A percentile compares a stretch with the other conserved stretches of the same genome.
Evolutionary conservation across 768 basidiomycete species (phyloP).

Genomic region (Amanita polypyramis): DNA sequence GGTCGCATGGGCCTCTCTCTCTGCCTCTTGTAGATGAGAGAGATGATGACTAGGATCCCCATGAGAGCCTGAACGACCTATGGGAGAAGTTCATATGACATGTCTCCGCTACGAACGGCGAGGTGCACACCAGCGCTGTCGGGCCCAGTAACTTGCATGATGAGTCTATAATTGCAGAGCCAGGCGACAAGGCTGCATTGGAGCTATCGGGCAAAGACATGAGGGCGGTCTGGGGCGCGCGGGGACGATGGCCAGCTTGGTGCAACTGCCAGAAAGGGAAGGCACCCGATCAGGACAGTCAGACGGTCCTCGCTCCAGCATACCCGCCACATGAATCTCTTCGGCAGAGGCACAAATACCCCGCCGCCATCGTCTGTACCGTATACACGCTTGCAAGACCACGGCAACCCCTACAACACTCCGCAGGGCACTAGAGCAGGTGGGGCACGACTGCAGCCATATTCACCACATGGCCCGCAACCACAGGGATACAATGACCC

Average conservation of each 20-base stretch:
- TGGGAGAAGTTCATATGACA: constrained; percentile 37
- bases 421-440: not conserved
- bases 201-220: constrained; percentile 11
- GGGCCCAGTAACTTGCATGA: constrained; percentile 45
- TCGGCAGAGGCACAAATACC: constrained; percentile 27
- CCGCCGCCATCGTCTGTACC: constrained; percentile 25
- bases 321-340: constrained; percentile 33
- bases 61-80: constrained; percentile 79
- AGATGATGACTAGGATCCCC: constrained; percentile 85
- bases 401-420: not conserved
- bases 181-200: constrained; percentile 7
- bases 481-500: constrained; percentile 44
- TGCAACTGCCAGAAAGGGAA: no score
- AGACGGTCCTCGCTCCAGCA: no score
- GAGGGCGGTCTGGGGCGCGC: not conserved
- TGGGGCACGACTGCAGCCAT: constrained; percentile 20
- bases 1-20: constrained; percentile 76
- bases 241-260: no score
- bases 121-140: constrained; percentile 33
- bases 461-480: constrained; percentile 25
- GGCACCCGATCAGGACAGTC: no score
- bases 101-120: constrained; percentile 24
- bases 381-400: constrained; percentile 31
- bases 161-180: constrained; percentile 32
- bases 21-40: constrained; percentile 82